Percentiles rank a stretch among this genome's conserved stretches.
phyloP scores from a whole-genome alignment of 2,329 filamentous ascomycete genomes.

The Aspergillus tanneri region DNA sequence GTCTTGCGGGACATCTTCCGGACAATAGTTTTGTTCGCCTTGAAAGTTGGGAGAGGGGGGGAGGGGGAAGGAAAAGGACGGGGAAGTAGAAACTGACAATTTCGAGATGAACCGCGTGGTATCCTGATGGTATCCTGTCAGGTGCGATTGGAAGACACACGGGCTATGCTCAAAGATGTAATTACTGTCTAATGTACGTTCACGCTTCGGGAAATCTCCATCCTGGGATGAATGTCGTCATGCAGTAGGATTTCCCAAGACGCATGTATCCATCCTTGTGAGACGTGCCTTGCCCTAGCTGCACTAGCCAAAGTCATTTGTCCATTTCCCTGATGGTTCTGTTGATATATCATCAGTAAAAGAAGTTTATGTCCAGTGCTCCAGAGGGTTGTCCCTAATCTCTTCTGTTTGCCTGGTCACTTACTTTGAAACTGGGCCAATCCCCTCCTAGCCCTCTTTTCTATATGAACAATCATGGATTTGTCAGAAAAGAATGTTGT shows the following conservation, averaged over 20 bases:
- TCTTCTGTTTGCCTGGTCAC: too few species aligned
- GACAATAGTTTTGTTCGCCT: constrained; percentile 9
- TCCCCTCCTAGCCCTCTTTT: neutral
- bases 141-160: neutral
- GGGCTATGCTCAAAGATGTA: constrained; percentile 1
- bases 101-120: neutral
- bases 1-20: constrained; percentile 10
- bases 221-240: constrained; percentile 16
- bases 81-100: neutral
- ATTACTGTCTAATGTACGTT: constrained; percentile 14
- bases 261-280: constrained; percentile 11
- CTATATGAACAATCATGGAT: constrained; percentile 14
- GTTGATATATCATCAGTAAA: neutral
- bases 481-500: constrained; percentile 14
- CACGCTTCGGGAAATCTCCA: constrained; percentile 19
- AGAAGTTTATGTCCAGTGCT: too few species aligned
- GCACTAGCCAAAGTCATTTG: constrained; percentile 5
- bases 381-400: too few species aligned
- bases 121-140: neutral
- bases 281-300: constrained; percentile 7
- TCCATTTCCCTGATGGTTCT: neutral
- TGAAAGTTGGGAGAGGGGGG: neutral
- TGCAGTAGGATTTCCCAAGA: constrained; percentile 12
- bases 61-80: neutral
- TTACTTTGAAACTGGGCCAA: too few species aligned